A percentile compares a stretch with the other conserved stretches of the same genome.
Conservation (phyloP, 1,284 basidiomycete species). For the Xanthoconium separans region DNA sequence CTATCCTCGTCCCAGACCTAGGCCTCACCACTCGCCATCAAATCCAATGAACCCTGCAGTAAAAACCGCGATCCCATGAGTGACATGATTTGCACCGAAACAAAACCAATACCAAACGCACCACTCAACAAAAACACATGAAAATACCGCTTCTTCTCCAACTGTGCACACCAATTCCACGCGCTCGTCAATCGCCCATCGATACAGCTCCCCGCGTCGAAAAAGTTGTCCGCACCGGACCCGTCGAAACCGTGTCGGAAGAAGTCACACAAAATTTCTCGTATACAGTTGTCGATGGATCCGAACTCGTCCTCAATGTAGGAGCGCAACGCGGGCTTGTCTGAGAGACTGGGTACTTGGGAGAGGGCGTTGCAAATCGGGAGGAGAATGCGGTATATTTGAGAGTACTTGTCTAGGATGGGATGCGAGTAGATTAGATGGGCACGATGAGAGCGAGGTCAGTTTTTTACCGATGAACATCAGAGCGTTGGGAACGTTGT, state of each 20-base stretch:
- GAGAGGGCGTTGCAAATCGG: conserved; percentile 77
- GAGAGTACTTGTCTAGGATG: conserved; percentile 72
- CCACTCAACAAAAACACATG: conserved; percentile 73
- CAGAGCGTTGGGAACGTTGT: conserved; percentile 84
- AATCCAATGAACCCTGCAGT: conserved; percentile 73
- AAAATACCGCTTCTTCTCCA: conserved; percentile 84
- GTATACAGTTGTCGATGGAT: conserved; percentile 59
- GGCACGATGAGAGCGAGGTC: neutral
- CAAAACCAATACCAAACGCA: no score
- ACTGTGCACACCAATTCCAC: conserved; percentile 81
- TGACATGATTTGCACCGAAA: no score
- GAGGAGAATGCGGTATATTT: conserved; percentile 81
- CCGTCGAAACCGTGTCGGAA: conserved; percentile 84
- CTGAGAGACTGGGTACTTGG: conserved; percentile 62
- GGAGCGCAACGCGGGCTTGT: conserved; percentile 65
- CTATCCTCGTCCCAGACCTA: neutral
- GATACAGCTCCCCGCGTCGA: conserved; percentile 67
- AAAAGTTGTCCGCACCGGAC: conserved; percentile 78
- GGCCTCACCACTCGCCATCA: conserved; percentile 73
- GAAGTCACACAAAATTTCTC: conserved; percentile 76
- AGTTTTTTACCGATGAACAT: conserved; percentile 65
- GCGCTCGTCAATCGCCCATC: conserved; percentile 74
- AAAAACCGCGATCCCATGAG: no score
- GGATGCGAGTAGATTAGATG: neutral
- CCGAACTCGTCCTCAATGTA: conserved; percentile 82